Conservation (phyloP, 2,329 filamentous ascomycete genomes). For the Dendrostoma leiphaemia region DNA sequence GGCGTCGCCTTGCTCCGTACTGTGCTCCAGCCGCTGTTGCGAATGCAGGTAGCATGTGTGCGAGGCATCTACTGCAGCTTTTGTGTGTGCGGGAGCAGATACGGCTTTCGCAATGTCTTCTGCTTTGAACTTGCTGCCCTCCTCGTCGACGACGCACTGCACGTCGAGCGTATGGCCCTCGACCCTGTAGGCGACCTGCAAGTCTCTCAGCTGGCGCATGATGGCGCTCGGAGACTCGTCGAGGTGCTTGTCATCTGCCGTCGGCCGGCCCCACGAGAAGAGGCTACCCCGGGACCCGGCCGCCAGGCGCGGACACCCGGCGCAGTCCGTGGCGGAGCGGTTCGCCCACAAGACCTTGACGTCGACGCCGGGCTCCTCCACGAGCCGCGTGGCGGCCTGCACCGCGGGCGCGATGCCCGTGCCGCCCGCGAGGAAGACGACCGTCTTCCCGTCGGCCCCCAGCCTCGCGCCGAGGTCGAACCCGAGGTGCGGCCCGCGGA, state of each 20-base stretch:
- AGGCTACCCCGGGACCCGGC: not conserved
- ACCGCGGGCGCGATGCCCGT: conserved; percentile 90
- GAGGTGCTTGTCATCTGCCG: conserved; percentile 2
- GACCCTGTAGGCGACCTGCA: conserved; percentile 45
- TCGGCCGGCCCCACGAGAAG: conserved; percentile 29
- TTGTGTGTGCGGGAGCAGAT: no score
- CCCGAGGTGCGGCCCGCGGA: conserved; percentile 77
- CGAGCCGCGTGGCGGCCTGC: conserved; percentile 69
- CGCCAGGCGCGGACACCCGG: conserved; percentile 41
- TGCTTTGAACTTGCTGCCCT: conserved; percentile 64
- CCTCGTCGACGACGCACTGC: conserved; percentile 80
- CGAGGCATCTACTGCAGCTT: conserved; percentile 26
- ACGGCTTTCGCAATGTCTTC: conserved; percentile 42
- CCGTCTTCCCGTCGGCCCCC: conserved; percentile 34
- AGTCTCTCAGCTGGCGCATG: conserved; percentile 58
- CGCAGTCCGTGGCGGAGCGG: conserved; percentile 62
- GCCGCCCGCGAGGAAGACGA: conserved; percentile 87
- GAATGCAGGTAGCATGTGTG: conserved; percentile 25
- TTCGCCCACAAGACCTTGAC: conserved; percentile 85
- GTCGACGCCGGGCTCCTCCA: conserved; percentile 36
- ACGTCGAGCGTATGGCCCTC: conserved; percentile 56
- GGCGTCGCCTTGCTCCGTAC: conserved; percentile 20
- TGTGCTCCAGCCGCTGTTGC: conserved; percentile 25
- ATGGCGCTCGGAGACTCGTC: conserved; percentile 43
- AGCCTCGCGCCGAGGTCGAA: conserved; percentile 47